Conservation (phyloP, 2,329 filamentous ascomycete species). For the Fusarium beomiforme region DNA sequence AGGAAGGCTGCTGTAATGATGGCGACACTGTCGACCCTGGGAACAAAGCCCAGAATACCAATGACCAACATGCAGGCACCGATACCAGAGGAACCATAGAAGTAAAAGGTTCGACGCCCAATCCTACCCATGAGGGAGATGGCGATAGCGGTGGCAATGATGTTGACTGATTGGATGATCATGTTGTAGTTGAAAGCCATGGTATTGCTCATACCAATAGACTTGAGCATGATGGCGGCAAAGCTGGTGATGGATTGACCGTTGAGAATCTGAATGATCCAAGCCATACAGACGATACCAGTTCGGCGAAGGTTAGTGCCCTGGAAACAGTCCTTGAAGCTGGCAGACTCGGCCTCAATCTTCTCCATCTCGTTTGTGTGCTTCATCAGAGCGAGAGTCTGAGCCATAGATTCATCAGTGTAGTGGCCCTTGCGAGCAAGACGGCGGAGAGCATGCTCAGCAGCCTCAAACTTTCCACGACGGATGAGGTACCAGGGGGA, state of each 20-base stretch:
- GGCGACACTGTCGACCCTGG: conserved; percentile 20
- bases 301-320: conserved; percentile 53
- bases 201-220: conserved; percentile 56
- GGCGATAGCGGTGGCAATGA: conserved; percentile 52
- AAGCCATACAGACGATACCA: conserved; percentile 50
- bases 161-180: conserved; percentile 58
- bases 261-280: conserved; percentile 48
- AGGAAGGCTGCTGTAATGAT: conserved; percentile 42
- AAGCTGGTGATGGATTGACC: conserved; percentile 63
- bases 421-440: conserved; percentile 50
- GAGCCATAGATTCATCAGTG: conserved; percentile 51
- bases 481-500: conserved; percentile 62
- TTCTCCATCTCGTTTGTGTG: conserved; percentile 54
- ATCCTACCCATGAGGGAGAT: conserved; percentile 51
- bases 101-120: conserved; percentile 53
- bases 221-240: conserved; percentile 61
- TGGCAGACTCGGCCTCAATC: conserved; percentile 54
- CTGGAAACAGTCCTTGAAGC: conserved; percentile 62
- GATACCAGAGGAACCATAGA: conserved; percentile 54
- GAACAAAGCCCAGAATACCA: conserved; percentile 52
- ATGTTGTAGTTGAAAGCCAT: conserved; percentile 59
- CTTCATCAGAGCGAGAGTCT: conserved; percentile 54
- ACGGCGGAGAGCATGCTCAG: conserved; percentile 50
- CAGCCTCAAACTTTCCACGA: conserved; percentile 50
- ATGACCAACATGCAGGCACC: conserved; percentile 53